These are phyloP conservation scores for Fistulinella cinereoalba DNA, from an alignment of 1,284 basidiomycete genomes.

Conservation along the genomic window DNA sequence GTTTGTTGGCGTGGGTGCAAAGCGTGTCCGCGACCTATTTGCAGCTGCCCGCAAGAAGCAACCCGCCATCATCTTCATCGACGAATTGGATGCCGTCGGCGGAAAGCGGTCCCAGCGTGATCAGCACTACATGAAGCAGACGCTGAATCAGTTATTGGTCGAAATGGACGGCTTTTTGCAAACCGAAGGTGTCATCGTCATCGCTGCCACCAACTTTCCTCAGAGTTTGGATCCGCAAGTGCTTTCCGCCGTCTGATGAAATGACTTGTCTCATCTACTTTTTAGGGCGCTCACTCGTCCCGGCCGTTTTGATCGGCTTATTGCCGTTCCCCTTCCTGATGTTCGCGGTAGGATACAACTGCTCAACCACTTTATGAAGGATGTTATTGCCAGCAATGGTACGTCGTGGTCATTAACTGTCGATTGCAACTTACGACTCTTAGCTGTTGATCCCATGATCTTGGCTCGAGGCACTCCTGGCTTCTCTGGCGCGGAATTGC, in stretches of 20 bases:
- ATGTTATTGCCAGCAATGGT: slow-evolving; percentile 66
- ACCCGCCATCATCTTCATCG: slow-evolving; percentile 94
- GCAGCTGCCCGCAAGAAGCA: slow-evolving; percentile 92
- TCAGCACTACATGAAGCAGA: slow-evolving; percentile 88
- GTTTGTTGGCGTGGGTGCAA: slow-evolving; percentile 95
- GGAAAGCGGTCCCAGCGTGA: slow-evolving; percentile 89
- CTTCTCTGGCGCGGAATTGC: slow-evolving; percentile 89
- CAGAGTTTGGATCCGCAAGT: slow-evolving; percentile 83
- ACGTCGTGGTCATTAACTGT: slow-evolving; percentile 17
- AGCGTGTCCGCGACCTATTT: slow-evolving; percentile 95
- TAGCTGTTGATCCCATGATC: slow-evolving; percentile 79
- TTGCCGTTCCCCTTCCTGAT: slow-evolving; percentile 88
- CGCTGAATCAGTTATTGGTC: slow-evolving; percentile 90
- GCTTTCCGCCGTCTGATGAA: slow-evolving; percentile 3
- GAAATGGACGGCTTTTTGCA: slow-evolving; percentile 96
- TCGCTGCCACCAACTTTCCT: slow-evolving; percentile 95
- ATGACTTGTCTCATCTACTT: slow-evolving; percentile 14
- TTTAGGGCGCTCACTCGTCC: slow-evolving; percentile 85
- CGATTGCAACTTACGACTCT: background rate
- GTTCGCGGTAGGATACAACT: slow-evolving; percentile 87
- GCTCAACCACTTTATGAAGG: slow-evolving; percentile 84
- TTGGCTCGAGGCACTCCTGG: slow-evolving; percentile 90
- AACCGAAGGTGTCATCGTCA: slow-evolving; percentile 88
- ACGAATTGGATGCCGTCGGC: slow-evolving; percentile 91
- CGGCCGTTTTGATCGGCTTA: slow-evolving; percentile 89